Conservation (phyloP, 495 filamentous ascomycete species). For the Glutinoglossum americanum region DNA sequence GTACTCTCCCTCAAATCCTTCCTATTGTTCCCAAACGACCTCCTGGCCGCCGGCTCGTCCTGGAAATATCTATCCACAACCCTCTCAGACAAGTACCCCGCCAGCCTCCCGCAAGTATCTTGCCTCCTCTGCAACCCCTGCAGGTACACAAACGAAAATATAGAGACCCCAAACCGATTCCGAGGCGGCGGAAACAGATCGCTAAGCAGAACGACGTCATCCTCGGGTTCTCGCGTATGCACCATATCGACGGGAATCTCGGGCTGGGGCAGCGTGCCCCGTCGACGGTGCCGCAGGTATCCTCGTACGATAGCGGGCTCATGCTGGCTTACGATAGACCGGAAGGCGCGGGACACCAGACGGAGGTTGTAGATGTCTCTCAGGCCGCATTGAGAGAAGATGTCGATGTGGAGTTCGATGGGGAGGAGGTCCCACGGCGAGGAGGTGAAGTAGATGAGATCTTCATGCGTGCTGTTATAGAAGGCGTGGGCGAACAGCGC, state of each 20-base stretch:
- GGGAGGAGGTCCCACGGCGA: constrained; percentile 15
- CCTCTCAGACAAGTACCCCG: constrained; percentile 12
- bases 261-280: neutral
- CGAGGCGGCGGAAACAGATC: constrained; percentile 14
- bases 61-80: constrained; percentile 12
- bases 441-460: constrained; percentile 3
- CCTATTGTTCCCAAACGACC: constrained; percentile 6
- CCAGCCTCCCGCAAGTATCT: constrained; percentile 11
- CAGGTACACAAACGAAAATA: constrained; percentile 12
- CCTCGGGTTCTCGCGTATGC: neutral
- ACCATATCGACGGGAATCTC: neutral
- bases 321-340: constrained; percentile 11
- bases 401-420: constrained; percentile 14
- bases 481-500: neutral
- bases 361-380: constrained; percentile 7
- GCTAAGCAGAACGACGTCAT: constrained; percentile 11
- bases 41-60: constrained; percentile 4
- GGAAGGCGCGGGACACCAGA: constrained; percentile 15
- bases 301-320: constrained; percentile 11
- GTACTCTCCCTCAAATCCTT: constrained; percentile 7
- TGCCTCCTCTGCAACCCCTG: constrained; percentile 12
- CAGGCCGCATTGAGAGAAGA: constrained; percentile 9
- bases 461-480: neutral
- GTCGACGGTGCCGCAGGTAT: constrained; percentile 2
- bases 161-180: constrained; percentile 1